Percentiles rank a stretch among this genome's conserved stretches.
Conservation (phyloP, 2,329 filamentous ascomycete genomes). For the Ilyonectria destructans region DNA sequence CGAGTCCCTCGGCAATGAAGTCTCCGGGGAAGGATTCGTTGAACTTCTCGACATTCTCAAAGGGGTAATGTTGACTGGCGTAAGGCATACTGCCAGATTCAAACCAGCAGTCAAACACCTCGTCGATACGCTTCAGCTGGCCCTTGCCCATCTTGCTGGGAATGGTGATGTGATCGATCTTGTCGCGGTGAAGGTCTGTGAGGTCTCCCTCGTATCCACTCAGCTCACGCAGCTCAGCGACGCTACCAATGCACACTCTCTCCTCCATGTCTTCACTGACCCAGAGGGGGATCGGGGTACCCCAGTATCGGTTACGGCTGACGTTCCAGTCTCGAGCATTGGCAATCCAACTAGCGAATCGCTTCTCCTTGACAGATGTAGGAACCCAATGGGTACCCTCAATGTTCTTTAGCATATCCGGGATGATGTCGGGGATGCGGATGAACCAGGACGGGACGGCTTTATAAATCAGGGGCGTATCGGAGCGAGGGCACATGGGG, state of each 20-base stretch:
- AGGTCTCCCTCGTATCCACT: constrained; percentile 90
- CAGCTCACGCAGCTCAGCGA: constrained; percentile 86
- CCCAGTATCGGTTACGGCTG: constrained; percentile 95
- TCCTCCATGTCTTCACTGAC: constrained; percentile 92
- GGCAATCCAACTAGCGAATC: constrained; percentile 92
- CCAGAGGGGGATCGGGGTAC: constrained; percentile 93
- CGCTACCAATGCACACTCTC: constrained; percentile 87
- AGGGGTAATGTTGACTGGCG: constrained; percentile 91
- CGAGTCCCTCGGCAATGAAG: constrained; percentile 93
- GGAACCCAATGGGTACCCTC: constrained; percentile 94
- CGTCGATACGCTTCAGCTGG: constrained; percentile 83
- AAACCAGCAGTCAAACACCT: constrained; percentile 98
- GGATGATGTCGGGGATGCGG: constrained; percentile 86
- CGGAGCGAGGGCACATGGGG: constrained; percentile 95
- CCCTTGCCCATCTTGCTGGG: constrained; percentile 92
- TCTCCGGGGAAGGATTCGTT: constrained; percentile 89
- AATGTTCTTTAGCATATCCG: constrained; percentile 92
- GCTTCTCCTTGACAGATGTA: constrained; percentile 89
- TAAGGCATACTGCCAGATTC: constrained; percentile 98
- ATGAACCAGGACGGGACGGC: constrained; percentile 97
- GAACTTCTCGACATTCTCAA: constrained; percentile 88
- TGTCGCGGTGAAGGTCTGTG: constrained; percentile 90
- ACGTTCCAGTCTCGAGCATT: constrained; percentile 97
- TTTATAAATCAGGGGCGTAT: constrained; percentile 93
- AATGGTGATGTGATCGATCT: constrained; percentile 95